Evolutionary conservation across 768 basidiomycete species (phyloP).

Genomic region (Tylopilus felleus): DNA sequence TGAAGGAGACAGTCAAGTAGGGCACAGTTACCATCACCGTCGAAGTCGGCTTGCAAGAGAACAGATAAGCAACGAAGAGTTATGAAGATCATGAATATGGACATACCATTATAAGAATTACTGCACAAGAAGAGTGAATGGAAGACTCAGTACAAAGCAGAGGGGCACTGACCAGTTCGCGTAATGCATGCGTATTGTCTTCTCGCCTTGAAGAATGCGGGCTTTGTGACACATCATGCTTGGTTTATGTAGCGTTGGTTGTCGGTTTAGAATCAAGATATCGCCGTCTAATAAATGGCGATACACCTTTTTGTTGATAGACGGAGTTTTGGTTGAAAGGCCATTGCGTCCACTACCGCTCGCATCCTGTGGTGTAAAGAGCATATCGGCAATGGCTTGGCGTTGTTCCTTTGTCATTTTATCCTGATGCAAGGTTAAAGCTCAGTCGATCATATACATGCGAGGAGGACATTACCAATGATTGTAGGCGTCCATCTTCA

Average conservation of each 20-base stretch:
- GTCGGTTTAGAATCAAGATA: conserved; percentile 92
- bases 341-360: conserved; percentile 45
- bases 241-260: conserved; percentile 97
- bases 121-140: conserved; percentile 40
- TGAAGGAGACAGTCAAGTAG: background rate
- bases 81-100: conserved; percentile 3
- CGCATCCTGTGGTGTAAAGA: conserved; percentile 85
- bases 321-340: conserved; percentile 70
- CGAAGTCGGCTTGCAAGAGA: conserved; percentile 69
- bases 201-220: conserved; percentile 88
- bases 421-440: conserved; percentile 48
- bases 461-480: conserved; percentile 49
- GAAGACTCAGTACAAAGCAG: background rate
- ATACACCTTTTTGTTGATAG: conserved; percentile 96
- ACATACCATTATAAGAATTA: conserved; percentile 93
- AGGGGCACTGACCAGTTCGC: conserved; percentile 81
- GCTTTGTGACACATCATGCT: conserved; percentile 99
- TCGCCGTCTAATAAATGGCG: conserved; percentile 94
- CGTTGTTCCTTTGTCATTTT: conserved; percentile 84
- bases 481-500: conserved; percentile 88
- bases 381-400: conserved; percentile 91
- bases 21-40: conserved; percentile 70
- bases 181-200: conserved; percentile 99
- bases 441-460: conserved; percentile 1
- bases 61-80: conserved; percentile 6